phyloP scores from a whole-genome alignment of 1,284 basidiomycete genomes.

The Boletus semigastroideus region DNA sequence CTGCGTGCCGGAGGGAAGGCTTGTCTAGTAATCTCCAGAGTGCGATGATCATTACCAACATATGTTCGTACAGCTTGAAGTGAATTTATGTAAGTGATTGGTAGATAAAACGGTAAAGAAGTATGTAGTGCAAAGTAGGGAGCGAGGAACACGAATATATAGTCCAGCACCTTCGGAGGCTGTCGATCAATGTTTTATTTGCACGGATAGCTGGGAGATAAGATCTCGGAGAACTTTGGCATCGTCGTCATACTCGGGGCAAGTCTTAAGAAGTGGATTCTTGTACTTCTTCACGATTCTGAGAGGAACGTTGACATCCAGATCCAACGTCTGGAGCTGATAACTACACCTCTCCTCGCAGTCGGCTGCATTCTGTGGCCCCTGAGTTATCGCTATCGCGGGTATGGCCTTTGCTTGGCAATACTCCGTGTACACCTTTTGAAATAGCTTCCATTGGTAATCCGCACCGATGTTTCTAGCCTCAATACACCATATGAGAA shows the following conservation, averaged over 20 bases:
- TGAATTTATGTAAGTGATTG: background rate
- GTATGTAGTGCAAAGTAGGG: conserved; percentile 1
- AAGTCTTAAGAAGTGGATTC: background rate
- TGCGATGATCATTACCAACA: background rate
- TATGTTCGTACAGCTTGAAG: background rate
- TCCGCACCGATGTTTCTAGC: conserved; percentile 22
- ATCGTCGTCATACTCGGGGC: conserved; percentile 18
- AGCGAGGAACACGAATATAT: background rate
- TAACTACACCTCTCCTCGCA: conserved; percentile 21
- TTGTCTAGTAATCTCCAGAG: background rate
- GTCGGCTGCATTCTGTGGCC: background rate
- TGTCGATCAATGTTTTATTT: background rate
- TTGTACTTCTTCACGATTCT: conserved; percentile 16
- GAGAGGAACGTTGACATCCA: conserved; percentile 12
- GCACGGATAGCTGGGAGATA: conserved; percentile 5
- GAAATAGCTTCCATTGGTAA: conserved; percentile 23
- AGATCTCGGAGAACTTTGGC: conserved; percentile 15
- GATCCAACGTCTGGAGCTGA: conserved; percentile 12
- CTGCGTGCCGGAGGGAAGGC: conserved; percentile 1
- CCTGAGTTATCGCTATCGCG: conserved; percentile 23
- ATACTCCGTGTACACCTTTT: conserved; percentile 28
- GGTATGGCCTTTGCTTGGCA: conserved; percentile 23
- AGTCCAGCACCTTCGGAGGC: conserved; percentile 2
- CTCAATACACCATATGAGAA: conserved; percentile 29
- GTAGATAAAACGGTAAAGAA: background rate